Percentiles rank a stretch among this genome's conserved stretches.
phyloP scores from a whole-genome alignment of 495 filamentous ascomycete genomes.

The Aspergillus funiculosus region DNA sequence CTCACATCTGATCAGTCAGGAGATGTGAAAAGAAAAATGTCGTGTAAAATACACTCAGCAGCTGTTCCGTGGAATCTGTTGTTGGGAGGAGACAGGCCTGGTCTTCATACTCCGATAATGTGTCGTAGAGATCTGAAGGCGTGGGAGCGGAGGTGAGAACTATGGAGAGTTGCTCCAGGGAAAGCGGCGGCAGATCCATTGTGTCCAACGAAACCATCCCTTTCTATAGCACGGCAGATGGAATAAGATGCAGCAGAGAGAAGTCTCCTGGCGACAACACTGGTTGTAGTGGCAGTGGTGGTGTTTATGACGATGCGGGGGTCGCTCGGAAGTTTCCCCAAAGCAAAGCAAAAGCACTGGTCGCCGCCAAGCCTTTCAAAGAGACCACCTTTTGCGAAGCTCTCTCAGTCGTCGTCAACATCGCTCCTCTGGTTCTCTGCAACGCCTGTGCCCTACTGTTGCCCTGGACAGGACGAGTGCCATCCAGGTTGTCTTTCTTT shows the following conservation, averaged over 20 bases:
- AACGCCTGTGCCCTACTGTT: constrained; percentile 20
- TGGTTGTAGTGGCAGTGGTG: not conserved
- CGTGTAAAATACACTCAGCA: constrained; percentile 46
- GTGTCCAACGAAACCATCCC: not conserved
- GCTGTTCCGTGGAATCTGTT: constrained; percentile 20
- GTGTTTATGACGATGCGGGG: constrained; percentile 19
- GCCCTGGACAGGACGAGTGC: constrained; percentile 35
- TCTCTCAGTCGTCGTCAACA: constrained; percentile 29
- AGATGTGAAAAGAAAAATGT: constrained; percentile 49
- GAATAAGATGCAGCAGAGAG: too few relatives aligned
- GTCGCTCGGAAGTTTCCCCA: constrained; percentile 33
- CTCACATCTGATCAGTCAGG: constrained; percentile 48
- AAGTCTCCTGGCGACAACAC: too few relatives aligned
- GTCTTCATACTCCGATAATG: constrained; percentile 42
- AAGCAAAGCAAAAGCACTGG: too few relatives aligned
- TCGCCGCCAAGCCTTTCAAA: constrained; percentile 33
- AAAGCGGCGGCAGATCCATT: constrained; percentile 35
- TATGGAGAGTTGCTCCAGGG: constrained; percentile 34
- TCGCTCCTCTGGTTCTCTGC: constrained; percentile 31
- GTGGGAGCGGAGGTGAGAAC: constrained; percentile 31
- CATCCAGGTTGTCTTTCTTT: constrained; percentile 26
- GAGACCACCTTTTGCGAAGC: constrained; percentile 49
- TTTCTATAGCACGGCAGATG: too few relatives aligned
- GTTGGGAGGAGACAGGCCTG: constrained; percentile 33
- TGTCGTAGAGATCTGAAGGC: constrained; percentile 39